Base-by-base conservation (phyloP, 2,329 filamentous ascomycete genomes). In the Talaromyces sp. region DNA sequence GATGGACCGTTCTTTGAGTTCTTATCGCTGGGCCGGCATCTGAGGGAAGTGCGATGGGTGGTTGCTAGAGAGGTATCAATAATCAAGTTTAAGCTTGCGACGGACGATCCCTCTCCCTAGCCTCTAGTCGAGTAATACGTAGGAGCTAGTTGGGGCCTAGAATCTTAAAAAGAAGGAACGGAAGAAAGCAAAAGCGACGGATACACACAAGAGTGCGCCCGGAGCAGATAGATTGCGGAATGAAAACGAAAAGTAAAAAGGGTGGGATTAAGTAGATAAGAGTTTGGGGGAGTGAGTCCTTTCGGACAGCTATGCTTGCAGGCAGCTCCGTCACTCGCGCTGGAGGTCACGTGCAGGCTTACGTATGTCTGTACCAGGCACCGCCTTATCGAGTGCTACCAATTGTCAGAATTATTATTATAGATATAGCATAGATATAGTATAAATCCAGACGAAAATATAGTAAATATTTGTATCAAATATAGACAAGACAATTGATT, bases 1-100 rank as follows among this genome's bases (percentile, higher is more conserved):
- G 63, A 74, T 30, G 49, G 25, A 32, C 25, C 49, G 44, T 47
- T 30, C 6, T 28, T 27, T 74, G 74, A 77, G 6, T 78, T 71
- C 63, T 68, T 60, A 67, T 55, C 51, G 57, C 27, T 55, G 19
- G 53, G 33, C 28, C 57, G 62, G 59, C 63, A 65, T 65, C 57
- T 61, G 58, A 65, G 55, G 53, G 32, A 55, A 25, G 13, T 27
- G 27, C 19, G 13, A 39, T 22, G 17, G 11, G 13, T 6, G 28
- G 22, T 25, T 51, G 25, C 39, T 54, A 58, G 27, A 28, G 44
- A 47, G 22, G 10, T 55, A 36, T 32, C 27, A 55, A 30, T 56
- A 36, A 44, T 56, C 30, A 27, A 36, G 52, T 6, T n/a, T 28
- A 27, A 36, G 28, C 19, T 22, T 36, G 54, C 32, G 54, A 55